A percentile compares a stretch with the other conserved stretches of the same genome.
Conservation (phyloP, 2,329 filamentous ascomycete genomes). For the Coniochaeta ligniaria region DNA sequence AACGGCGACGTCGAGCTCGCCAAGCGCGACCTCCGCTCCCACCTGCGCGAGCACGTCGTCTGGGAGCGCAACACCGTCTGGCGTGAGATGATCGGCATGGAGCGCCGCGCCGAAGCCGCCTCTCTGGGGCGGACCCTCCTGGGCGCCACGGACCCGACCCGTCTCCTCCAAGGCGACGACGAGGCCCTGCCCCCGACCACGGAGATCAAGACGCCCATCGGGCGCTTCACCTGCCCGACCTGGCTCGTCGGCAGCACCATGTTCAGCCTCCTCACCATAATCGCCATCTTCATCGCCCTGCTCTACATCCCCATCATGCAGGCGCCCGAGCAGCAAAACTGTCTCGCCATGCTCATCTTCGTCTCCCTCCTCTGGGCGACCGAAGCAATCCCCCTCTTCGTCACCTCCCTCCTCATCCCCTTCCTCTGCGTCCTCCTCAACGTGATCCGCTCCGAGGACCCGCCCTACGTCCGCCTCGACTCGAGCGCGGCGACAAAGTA, state of each 20-base stretch:
- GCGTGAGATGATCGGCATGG: slow-evolving; percentile 98
- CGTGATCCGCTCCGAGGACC: slow-evolving; percentile 71
- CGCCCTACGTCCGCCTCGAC: slow-evolving; percentile 61
- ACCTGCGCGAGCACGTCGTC: slow-evolving; percentile 91
- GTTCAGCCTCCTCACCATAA: slow-evolving; percentile 62
- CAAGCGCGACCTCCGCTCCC: slow-evolving; percentile 78
- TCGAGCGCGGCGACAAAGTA: slow-evolving; percentile 75
- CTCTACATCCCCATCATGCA: slow-evolving; percentile 77
- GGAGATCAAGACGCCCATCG: slow-evolving; percentile 72
- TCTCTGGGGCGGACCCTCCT: slow-evolving; percentile 82
- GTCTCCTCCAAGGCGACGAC: slow-evolving; percentile 77
- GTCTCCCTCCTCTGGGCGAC: slow-evolving; percentile 95
- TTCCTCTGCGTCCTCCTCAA: slow-evolving; percentile 84
- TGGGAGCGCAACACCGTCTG: slow-evolving; percentile 99
- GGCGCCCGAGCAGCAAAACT: slow-evolving; percentile 88
- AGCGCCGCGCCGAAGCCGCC: slow-evolving; percentile 88
- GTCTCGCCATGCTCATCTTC: slow-evolving; percentile 85
- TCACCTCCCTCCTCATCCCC: slow-evolving; percentile 88
- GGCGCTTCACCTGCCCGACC: slow-evolving; percentile 64
- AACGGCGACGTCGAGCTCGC: slow-evolving; percentile 71
- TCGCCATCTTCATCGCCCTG: slow-evolving; percentile 67
- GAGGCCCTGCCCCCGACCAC: slow-evolving; percentile 54
- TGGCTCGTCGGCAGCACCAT: slow-evolving; percentile 84
- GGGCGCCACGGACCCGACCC: slow-evolving; percentile 62
- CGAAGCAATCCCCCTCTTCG: slow-evolving; percentile 94